Evolutionary conservation across 768 basidiomycete species (phyloP), one percentile per base, ranked within the genome.

Genomic region (Rhizopogon vinicolor): DNA sequence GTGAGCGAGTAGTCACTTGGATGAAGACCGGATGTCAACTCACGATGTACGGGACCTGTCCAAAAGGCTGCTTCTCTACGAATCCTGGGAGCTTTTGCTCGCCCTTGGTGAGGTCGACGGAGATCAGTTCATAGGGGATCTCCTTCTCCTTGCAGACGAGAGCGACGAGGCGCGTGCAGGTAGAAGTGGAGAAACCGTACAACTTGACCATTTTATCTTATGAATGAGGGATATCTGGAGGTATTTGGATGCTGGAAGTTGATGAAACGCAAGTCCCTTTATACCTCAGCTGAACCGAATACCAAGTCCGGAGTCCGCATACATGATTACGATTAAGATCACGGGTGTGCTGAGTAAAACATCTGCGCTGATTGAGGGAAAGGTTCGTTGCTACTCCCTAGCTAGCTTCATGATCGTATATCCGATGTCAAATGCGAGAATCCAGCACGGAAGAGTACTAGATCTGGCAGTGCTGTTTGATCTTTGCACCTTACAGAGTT

Each of bases 21-120:
- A 29, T 7, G 25, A 25, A 25, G 25, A 25, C 5, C 25, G 25
- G 25, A 25, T 25, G 3, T 25, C 25, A 25, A 58, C 69, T 41
- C 18, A 72, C 72, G 53, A 81, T 69, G 61, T 74, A 75, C 3
- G 81, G 80, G 45, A 82, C 62, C 64, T 80, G 77, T 7, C 78
- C 78, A 57, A 82, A 83, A 0, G 89, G 88, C 60, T 91, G 85
- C 49, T 74, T 68, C 33, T 68, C 62, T 14, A 77, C 19, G 70
- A 69, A 80, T 8, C 61, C 76, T 0, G 77, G 62, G 0, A 63
- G 3, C 65, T 83, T 86, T 41, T 85, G 80, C 59, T 77, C 74
- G 16, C 58, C 60, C 51, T 76, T 75, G 43, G 44, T 1, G 19
- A 82, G 51, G 59, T 85, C 69, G 58, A 87, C 52, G 5, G 44